Evolutionary conservation across 441 rosid species (phyloP), one percentile per base, ranked within the genome.

Genomic region (Populus hybrid): DNA sequence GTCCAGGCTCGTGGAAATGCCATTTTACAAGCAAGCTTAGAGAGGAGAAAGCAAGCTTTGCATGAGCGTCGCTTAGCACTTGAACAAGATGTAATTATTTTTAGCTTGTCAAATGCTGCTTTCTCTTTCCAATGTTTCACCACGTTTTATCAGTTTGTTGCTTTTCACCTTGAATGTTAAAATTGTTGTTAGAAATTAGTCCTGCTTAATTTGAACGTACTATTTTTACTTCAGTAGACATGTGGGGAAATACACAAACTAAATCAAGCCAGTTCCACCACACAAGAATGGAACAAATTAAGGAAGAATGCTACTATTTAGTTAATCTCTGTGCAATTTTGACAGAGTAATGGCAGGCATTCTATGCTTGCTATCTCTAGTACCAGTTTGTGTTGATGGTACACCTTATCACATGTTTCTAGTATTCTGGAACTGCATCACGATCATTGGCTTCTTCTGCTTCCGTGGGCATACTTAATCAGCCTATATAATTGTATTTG

Each of bases 51-150:
- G 85, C 97, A 94, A 86, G 98, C 99, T 71, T 82, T 96, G 84
- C 98, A 96, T 76, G 98, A 94, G 81, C 93, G 98, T 76, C 99
- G 97, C 72, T 79, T 96, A 88, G 98, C 98, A 61, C 98, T 96
- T 82, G 98, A 92, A 84, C 99, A 94, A 92, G 98, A 92, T 90
- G 99, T 94, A 92, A 70, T 71, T 8, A 42, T 71, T 78, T 80
- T 86, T 82, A 68, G 40, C 80, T 70, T 24, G 9, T 80, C 79
- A 19, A 24, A 76, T 76, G 19, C 74, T 79, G 66, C 78, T 70
- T 68, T 64, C 28, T 16, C 24, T 68, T 46, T 26, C 42, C 11
- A 71, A 28, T 65, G 28, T 12, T 26, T 76, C 72, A 28, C 71
- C 50, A 73, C 63, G 73, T 70, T 73, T 71, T 59, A 61, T 75